Conservation (phyloP, 140 eudicot genomes). For the Bidens hawaiensis region DNA sequence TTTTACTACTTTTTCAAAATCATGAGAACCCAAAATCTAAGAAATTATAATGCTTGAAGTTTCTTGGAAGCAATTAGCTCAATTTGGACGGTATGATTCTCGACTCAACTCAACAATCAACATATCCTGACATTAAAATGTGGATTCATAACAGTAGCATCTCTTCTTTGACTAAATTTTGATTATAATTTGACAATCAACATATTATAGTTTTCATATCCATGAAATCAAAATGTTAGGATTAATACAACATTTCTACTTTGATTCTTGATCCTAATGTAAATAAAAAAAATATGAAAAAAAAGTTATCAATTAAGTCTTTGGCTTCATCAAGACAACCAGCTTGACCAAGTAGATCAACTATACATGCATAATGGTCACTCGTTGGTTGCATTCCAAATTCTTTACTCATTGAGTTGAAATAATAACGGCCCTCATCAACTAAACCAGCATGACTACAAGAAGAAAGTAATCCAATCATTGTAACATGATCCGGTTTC, state of each 20-base stretch:
- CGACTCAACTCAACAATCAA: too few species aligned
- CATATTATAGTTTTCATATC: background rate
- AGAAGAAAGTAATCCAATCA: conserved; percentile 91
- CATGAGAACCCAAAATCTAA: too few species aligned
- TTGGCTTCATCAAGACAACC: conserved; percentile 79
- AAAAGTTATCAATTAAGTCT: conserved; percentile 38
- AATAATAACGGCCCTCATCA: conserved; percentile 65
- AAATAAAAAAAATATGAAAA: too few species aligned
- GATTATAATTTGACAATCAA: background rate
- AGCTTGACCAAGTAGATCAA: conserved; percentile 86
- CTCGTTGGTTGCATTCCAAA: conserved; percentile 60
- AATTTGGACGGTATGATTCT: too few species aligned
- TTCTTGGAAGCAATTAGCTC: too few species aligned
- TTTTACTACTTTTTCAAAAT: too few species aligned
- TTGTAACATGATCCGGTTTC: conserved; percentile 85
- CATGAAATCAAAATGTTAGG: background rate
- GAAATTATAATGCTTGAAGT: too few species aligned
- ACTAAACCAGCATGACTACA: conserved; percentile 93
- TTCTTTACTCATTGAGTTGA: conserved; percentile 53
- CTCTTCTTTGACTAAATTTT: background rate
- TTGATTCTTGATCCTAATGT: background rate
- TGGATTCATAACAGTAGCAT: too few species aligned
- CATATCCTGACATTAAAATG: too few species aligned
- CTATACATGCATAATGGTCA: conserved; percentile 89
- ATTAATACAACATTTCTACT: background rate